These are phyloP conservation scores for Nitzschia sp. DNA, from an alignment of 108 stramenopile genomes.

Conservation along the genomic window DNA sequence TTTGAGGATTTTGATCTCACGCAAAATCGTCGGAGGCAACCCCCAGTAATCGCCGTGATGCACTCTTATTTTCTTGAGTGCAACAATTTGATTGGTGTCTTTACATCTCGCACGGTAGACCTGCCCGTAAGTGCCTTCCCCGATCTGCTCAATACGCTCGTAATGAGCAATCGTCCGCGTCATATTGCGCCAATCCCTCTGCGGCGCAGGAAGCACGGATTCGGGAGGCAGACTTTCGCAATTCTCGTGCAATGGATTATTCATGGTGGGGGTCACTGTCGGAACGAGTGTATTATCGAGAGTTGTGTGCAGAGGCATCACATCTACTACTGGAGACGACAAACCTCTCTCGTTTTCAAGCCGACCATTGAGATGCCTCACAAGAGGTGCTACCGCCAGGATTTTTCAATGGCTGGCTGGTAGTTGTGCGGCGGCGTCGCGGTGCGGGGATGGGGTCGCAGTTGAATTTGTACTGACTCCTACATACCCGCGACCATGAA, in stretches of 20 bases:
- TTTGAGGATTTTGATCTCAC: conserved; percentile 88
- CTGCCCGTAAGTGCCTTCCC: conserved; percentile 90
- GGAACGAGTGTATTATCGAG: not conserved
- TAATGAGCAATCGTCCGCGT: conserved; percentile 82
- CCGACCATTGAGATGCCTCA: too few species aligned
- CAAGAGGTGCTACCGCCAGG: too few species aligned
- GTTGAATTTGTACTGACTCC: too few species aligned
- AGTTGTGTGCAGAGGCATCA: not conserved
- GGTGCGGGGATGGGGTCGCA: too few species aligned
- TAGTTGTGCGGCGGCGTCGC: too few species aligned
- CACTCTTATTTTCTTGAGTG: conserved; percentile 81
- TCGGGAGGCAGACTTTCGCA: not conserved
- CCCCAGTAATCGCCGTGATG: conserved; percentile 72
- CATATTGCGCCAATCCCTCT: conserved; percentile 42
- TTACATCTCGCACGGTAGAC: conserved; percentile 74
- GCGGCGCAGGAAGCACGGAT: not conserved
- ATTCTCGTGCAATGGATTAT: conserved; percentile 5
- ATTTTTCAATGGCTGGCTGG: too few species aligned
- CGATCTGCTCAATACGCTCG: conserved; percentile 76
- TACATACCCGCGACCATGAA: too few species aligned
- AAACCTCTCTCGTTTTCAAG: too few species aligned
- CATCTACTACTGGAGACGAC: too few species aligned
- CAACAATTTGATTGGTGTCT: conserved; percentile 62
- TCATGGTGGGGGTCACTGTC: conserved; percentile 9
- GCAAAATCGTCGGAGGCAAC: conserved; percentile 75